A percentile compares a stretch with the other conserved stretches of the same genome.
phyloP scores from a whole-genome alignment of 2,329 filamentous ascomycete genomes.

The Colletotrichum navitas region DNA sequence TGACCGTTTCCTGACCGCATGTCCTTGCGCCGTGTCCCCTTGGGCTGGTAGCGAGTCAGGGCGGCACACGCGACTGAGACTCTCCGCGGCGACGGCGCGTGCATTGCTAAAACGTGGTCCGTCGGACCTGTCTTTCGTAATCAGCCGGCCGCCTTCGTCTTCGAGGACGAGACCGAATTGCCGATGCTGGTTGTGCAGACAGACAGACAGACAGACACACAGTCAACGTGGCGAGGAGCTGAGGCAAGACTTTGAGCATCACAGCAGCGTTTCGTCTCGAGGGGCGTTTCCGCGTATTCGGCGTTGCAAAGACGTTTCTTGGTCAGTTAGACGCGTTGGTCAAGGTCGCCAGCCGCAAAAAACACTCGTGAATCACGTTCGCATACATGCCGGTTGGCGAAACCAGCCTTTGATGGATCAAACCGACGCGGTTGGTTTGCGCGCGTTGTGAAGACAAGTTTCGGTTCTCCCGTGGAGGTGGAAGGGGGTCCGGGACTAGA shows the following conservation, averaged over 20 bases:
- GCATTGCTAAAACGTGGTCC: not conserved
- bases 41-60: slow-evolving; percentile 1
- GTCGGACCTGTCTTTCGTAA: slow-evolving; percentile 1
- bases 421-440: too few relatives aligned
- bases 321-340: not conserved
- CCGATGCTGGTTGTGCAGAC: not conserved
- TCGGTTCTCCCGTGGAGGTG: slow-evolving; percentile 56
- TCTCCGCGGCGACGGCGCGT: not conserved
- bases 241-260: not conserved
- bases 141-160: not conserved
- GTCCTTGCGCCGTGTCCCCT: not conserved
- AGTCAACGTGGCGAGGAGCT: not conserved
- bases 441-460: slow-evolving; percentile 54
- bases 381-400: slow-evolving; percentile 50
- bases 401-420: slow-evolving; percentile 60
- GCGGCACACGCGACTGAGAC: not conserved
- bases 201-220: too few relatives aligned
- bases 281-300: slow-evolving; percentile 56
- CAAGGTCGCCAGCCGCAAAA: not conserved
- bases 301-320: slow-evolving; percentile 54
- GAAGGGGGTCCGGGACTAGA: slow-evolving; percentile 58
- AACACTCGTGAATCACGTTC: not conserved
- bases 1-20: not conserved
- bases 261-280: slow-evolving; percentile 57
- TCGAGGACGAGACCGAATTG: not conserved